Base-by-base conservation (phyloP, 2,329 filamentous ascomycete genomes). In the Penicillium capsulatum region DNA sequence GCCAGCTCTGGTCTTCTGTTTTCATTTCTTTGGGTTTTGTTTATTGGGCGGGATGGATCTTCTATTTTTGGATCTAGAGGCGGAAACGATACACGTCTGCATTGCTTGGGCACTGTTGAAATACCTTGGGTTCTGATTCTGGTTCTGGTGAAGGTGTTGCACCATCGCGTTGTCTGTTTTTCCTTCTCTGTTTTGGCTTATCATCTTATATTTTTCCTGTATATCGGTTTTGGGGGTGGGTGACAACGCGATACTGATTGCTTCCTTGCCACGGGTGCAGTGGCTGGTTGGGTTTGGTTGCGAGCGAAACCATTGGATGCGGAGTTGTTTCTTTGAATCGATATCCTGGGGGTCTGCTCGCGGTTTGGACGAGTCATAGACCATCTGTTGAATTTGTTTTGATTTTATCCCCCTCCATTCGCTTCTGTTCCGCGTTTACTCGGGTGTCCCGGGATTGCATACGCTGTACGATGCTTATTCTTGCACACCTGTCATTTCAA, bases 41-140 rank as follows among this genome's bases (percentile, higher is more conserved):
- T 51, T 45, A 33, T 45, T 52, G 60, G 61, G 53, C 51, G 59
- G 60, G 58, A 57, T 53, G 59, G 60, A 54, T 58, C 52, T 57
- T 36, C 58, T 49, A 51, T 57, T 55, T 60, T 58, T 58, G 60
- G 57, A 60, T 63, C 55, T 66, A 66, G 64, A 65, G 63, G 62
- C 61, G 64, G 64, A 63, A 65, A 66, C 61, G 64, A 66, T 65
- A 66, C 59, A 66, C 62, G 63, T 66, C 59, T 66, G 63, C 64
- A 66, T 66, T 60, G 57, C 52, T 61, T 64, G 61, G 62, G 58
- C 52, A 57, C 50, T 61, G 57, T 58, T 61, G 58, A 55, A 50
- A 54, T 55, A 55, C 52, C 50, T 59, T 52, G 58, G 57, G 44
- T 54, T 60, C 44, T 5, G 19, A 54, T 54, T 58, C 26, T 28